phyloP scores from a whole-genome alignment of 805 yeast genomes.

The Dipodascopsis tothii region DNA sequence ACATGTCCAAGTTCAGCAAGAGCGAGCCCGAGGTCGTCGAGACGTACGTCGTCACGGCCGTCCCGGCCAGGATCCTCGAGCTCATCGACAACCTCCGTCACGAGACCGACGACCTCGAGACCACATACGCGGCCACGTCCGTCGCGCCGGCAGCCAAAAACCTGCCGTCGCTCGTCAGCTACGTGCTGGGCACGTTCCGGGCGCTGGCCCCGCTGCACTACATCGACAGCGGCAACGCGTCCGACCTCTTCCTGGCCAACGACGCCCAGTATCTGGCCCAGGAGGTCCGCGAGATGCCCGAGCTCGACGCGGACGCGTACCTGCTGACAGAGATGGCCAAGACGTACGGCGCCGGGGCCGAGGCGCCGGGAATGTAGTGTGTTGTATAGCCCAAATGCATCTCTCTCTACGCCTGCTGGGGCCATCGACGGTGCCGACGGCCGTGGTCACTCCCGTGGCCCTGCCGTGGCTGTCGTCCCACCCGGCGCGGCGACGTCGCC shows the following conservation, averaged over 20 bases:
- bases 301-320: slow-evolving; percentile 19
- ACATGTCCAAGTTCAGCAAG: too few species aligned
- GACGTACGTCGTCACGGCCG: slow-evolving; percentile 18
- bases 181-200: slow-evolving; percentile 11
- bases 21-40: slow-evolving; percentile 10
- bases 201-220: slow-evolving; percentile 21
- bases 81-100: slow-evolving; percentile 3
- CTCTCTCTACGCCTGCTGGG: too few species aligned
- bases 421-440: too few species aligned
- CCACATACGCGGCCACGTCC: slow-evolving; percentile 4
- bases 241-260: slow-evolving; percentile 13
- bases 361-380: background rate
- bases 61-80: slow-evolving; percentile 11
- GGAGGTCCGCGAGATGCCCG: slow-evolving; percentile 13
- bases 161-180: slow-evolving; percentile 9
- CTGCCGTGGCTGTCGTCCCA: too few species aligned
- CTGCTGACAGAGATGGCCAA: slow-evolving; percentile 18
- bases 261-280: slow-evolving; percentile 19
- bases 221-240: slow-evolving; percentile 9
- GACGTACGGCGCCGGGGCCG: background rate
- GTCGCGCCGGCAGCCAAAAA: slow-evolving; percentile 15
- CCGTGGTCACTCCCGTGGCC: too few species aligned
- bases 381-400: background rate
- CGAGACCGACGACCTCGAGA: slow-evolving; percentile 7
- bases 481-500: too few species aligned